Evolutionary conservation across 768 basidiomycete species (phyloP), one percentile per base, ranked within the genome.

Genomic region (Amyloporia xantha): DNA sequence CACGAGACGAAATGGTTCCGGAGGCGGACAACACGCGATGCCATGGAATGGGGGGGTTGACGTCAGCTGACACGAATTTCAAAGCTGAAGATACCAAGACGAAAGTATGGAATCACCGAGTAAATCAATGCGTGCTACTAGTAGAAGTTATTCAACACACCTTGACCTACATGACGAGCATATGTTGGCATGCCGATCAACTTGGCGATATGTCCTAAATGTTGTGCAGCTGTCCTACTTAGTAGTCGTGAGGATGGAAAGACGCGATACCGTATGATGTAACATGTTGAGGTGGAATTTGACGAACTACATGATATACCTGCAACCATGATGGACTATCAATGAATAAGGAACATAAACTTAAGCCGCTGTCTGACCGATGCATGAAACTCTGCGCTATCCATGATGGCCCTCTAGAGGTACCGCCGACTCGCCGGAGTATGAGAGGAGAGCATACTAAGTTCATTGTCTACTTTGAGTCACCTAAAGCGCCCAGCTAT

Each of bases 121-220:
- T 40, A 40, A 6, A 15, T 19, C 17, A 9, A n/a, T 19, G 17
- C 15, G 9, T 7, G 17, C 7, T 12, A 33, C 30, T 33, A 7
- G 15, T 33, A 33, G 15, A n/a, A n/a, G n/a, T 35, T 9, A 35
- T n/a, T 35, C 38, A 17, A 39, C 68, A 45, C 52, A 85, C 89
- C 88, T 72, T 89, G 86, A 4, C 89, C 89, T 23, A 91, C 88
- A 56, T 87, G 86, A 41, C 89, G 75, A 3, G 89, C 79, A 65
- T 91, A 77, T 21, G 72, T 73, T 0, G 88, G 89, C 83, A 85
- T 86, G 15, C 86, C 86, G 47, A 87, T 74, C 20, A 91, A 69
- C 57, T 82, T 88, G 5, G 89, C 86, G 47, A 91, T 77, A 59
- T 90, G 86, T 2, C 85, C 87, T 91, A 26, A 13, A 24, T 13